Evolutionary conservation across 2,329 filamentous ascomycete genomes (phyloP).

Genomic region (Rachicladosporium sp.): DNA sequence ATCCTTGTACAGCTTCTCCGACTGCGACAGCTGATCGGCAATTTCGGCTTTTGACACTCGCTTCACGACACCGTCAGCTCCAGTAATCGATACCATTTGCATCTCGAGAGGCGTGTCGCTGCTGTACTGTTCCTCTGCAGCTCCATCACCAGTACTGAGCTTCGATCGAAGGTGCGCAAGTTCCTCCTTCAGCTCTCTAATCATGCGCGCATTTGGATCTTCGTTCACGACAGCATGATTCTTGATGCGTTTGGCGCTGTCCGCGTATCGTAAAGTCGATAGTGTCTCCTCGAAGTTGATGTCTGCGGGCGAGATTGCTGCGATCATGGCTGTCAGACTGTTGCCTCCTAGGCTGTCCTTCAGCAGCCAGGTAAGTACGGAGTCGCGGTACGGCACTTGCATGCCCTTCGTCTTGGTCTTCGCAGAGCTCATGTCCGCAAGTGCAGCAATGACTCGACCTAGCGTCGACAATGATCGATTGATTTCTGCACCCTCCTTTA

Average conservation of each 20-base stretch:
- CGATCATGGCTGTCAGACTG: conserved; percentile 99
- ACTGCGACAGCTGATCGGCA: conserved; percentile 88
- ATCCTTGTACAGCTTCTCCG: conserved; percentile 89
- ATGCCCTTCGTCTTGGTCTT: conserved; percentile 64
- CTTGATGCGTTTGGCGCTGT: conserved; percentile 98
- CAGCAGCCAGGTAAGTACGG: conserved; percentile 86
- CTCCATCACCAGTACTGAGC: conserved; percentile 41
- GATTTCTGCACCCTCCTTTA: conserved; percentile 98
- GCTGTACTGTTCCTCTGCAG: conserved; percentile 61
- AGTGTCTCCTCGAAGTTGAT: conserved; percentile 99
- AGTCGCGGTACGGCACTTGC: conserved; percentile 93
- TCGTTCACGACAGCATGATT: conserved; percentile 99
- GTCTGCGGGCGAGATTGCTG: conserved; percentile 92
- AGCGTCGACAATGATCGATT: conserved; percentile 93
- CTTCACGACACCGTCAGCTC: conserved; percentile 73
- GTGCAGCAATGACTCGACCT: conserved; percentile 89
- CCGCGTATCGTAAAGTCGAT: conserved; percentile 88
- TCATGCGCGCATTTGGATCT: conserved; percentile 97
- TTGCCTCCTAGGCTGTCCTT: conserved; percentile 97
- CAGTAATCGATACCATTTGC: conserved; percentile 90
- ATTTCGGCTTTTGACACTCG: conserved; percentile 98
- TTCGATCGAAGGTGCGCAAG: conserved; percentile 76
- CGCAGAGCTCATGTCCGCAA: conserved; percentile 78
- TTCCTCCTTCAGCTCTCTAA: conserved; percentile 93
- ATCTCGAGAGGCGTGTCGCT: conserved; percentile 86